Base-by-base conservation (phyloP, 805 yeast genomes). In the Grigorovia transvaalensis region DNA sequence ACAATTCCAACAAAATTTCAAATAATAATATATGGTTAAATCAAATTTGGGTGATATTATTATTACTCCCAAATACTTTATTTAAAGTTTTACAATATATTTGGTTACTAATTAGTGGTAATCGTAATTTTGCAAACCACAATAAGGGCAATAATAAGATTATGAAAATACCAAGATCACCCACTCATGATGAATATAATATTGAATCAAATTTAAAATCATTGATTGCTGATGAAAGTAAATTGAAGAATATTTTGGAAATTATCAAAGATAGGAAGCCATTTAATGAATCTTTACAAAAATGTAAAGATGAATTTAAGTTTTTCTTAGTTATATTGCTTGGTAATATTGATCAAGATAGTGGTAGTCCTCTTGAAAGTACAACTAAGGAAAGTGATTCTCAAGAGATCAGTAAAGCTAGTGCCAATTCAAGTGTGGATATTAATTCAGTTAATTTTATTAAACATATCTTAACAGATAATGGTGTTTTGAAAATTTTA, bases 321-420 rank as follows among this genome's bases (percentile, higher is more conserved):
- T 82, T 80, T 67, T 60, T 84, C 27, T 71, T 81, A 58, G 71
- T 82, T 6, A 71, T 81, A 41, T 64, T 83, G 43, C 66, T 83
- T 4, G 70, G 71, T 9, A 76, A 79, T 57, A 29, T 57, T 2
- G 23, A 49, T 29, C 11, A 19, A 7, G 44, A 45, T 2, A 19
- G 13, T 1, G 56, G 52, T 13, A 27, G 33, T 7, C 54, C 51
- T 1, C 27, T 15, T 15, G 17, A 15, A n/a, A 38, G 15, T 38
- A 13, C 38, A 4, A 33, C 4, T 33, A 33, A 42, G 4, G 17
- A 42, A 9, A 9, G 4, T 42, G 11, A 12, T 12, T 19, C 44
- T 33, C 15, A 44, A 33, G 38, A 33, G 8, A 33, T 13, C 8
- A 33, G 15, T 9, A 13, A 33, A 33, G 15, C 38, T 4, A 18